A percentile compares a stretch with the other conserved stretches of the same genome.
Evolutionary conservation across 257 asterid species (phyloP).

Genomic region (Fraxinus pennsylvanica): DNA sequence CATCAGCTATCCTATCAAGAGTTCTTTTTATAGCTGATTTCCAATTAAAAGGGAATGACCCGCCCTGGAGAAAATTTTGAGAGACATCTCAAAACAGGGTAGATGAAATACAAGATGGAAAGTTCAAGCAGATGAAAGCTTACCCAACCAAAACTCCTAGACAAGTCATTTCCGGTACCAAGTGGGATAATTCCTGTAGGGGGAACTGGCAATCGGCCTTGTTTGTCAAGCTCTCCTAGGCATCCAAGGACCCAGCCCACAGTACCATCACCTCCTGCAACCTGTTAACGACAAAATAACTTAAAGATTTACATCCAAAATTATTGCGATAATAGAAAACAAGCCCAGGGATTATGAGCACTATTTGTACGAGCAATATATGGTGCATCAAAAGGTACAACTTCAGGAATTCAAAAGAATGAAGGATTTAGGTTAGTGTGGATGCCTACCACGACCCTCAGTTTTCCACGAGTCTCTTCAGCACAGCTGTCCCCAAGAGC

Average conservation of each 20-base stretch:
- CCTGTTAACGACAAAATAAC: slow-evolving; percentile 53
- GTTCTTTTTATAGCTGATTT: slow-evolving; percentile 81
- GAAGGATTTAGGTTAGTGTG: background rate
- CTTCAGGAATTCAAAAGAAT: slow-evolving; percentile 4
- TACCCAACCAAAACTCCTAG: slow-evolving; percentile 98
- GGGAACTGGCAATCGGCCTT: slow-evolving; percentile 69
- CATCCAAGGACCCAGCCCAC: slow-evolving; percentile 99
- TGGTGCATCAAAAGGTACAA: slow-evolving; percentile 3
- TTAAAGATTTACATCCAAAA: slow-evolving; percentile 20
- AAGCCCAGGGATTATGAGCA: slow-evolving; percentile 18
- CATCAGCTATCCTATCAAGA: slow-evolving; percentile 61
- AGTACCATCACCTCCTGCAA: slow-evolving; percentile 99
- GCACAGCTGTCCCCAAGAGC: slow-evolving; percentile 80
- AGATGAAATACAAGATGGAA: slow-evolving; percentile 21
- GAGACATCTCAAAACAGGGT: slow-evolving; percentile 28
- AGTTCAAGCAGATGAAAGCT: slow-evolving; percentile 29
- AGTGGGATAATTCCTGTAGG: slow-evolving; percentile 88
- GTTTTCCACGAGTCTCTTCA: slow-evolving; percentile 72
- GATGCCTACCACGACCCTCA: slow-evolving; percentile 83
- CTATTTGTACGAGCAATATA: background rate
- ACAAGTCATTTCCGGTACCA: slow-evolving; percentile 97
- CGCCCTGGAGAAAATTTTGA: slow-evolving; percentile 59
- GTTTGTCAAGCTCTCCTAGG: slow-evolving; percentile 76
- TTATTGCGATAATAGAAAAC: background rate
- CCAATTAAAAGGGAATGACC: slow-evolving; percentile 96